phyloP scores from a whole-genome alignment of 768 basidiomycete species.

The Auriscalpium microsporum region DNA sequence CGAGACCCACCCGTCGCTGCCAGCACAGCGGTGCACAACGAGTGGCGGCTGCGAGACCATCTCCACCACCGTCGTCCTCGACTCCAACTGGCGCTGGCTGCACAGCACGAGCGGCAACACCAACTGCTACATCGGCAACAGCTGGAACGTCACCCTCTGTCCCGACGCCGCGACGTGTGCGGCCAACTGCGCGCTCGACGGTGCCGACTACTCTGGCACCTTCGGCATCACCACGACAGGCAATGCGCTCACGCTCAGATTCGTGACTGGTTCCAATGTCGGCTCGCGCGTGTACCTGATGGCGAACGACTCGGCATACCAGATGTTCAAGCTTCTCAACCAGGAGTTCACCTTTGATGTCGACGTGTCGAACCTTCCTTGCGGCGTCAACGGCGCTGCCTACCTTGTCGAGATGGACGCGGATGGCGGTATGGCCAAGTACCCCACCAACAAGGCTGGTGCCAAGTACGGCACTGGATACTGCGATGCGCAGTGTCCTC shows the following conservation, averaged over 20 bases:
- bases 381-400: constrained; percentile 53
- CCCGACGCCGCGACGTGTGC: constrained; percentile 17
- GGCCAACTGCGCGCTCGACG: constrained; percentile 22
- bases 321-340: constrained; percentile 43
- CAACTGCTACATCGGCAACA: constrained; percentile 24
- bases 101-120: constrained; percentile 17
- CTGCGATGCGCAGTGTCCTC: constrained; percentile 32
- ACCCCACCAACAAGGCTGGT: constrained; percentile 46
- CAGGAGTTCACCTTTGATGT: constrained; percentile 55
- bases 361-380: constrained; percentile 47
- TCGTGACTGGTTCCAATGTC: constrained; percentile 25
- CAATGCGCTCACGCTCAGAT: constrained; percentile 24
- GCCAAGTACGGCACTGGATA: constrained; percentile 52
- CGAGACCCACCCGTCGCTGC: constrained; percentile 18
- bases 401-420: constrained; percentile 55
- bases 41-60: constrained; percentile 5
- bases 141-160: constrained; percentile 20
- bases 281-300: constrained; percentile 42
- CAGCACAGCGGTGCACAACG: constrained; percentile 16
- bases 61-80: constrained; percentile 12
- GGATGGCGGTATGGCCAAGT: constrained; percentile 43
- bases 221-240: constrained; percentile 18
- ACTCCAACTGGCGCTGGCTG: constrained; percentile 19
- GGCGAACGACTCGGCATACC: constrained; percentile 34
- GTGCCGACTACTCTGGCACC: constrained; percentile 19